These are phyloP conservation scores for Canariomyces notabilis DNA, from an alignment of 2,329 filamentous ascomycete genomes.

Conservation along the genomic window DNA sequence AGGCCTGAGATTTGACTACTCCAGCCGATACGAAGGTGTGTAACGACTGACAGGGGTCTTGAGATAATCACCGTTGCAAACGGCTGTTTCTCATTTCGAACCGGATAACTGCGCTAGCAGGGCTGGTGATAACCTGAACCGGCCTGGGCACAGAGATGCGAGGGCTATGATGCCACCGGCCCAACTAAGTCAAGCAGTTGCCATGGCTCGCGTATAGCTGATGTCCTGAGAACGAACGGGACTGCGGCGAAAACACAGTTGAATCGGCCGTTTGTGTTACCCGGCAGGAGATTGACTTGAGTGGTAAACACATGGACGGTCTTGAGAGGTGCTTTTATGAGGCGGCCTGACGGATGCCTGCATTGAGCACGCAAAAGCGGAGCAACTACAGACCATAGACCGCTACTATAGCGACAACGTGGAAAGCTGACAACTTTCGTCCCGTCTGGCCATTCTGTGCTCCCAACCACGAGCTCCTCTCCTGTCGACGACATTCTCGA, in stretches of 20 bases:
- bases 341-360: constrained; percentile 19
- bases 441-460: neutral
- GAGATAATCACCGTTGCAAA: constrained; percentile 2
- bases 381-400: constrained; percentile 1
- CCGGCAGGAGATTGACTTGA: constrained; percentile 1
- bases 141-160: constrained; percentile 2
- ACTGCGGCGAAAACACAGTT: neutral
- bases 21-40: constrained; percentile 22
- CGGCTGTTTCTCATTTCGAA: constrained; percentile 7
- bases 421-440: constrained; percentile 9
- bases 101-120: constrained; percentile 20
- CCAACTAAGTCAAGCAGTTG: constrained; percentile 2
- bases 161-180: neutral
- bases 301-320: constrained; percentile 4
- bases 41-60: constrained; percentile 21
- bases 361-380: constrained; percentile 14
- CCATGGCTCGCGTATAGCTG: neutral
- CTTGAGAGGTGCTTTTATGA: constrained; percentile 17
- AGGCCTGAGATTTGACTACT: neutral
- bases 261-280: neutral
- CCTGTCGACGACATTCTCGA: neutral
- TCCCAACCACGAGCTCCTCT: neutral
- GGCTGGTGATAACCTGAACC: constrained; percentile 11
- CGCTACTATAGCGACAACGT: neutral
- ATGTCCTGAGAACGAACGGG: neutral